phyloP scores from a whole-genome alignment of 2,329 filamentous ascomycete genomes.

The Colletotrichum sojae region DNA sequence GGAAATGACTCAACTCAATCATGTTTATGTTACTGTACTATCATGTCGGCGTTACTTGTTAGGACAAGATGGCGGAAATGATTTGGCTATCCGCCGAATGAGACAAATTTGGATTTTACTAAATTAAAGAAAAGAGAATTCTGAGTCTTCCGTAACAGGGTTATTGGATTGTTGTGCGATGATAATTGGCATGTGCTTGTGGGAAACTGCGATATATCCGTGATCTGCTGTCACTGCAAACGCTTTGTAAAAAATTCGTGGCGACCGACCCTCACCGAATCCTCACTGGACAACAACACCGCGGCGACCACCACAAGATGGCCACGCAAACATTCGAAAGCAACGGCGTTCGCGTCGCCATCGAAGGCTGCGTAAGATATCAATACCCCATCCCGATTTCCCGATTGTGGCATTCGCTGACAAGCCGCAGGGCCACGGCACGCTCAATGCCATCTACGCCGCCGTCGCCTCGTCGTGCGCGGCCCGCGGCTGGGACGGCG shows the following conservation, averaged over 20 bases:
- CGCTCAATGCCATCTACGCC: constrained; percentile 90
- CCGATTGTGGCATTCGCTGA: background rate
- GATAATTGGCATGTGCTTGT: too few relatives aligned
- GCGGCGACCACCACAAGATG: constrained; percentile 46
- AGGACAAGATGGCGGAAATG: background rate
- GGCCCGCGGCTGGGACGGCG: constrained; percentile 80
- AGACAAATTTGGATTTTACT: too few relatives aligned
- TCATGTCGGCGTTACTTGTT: too few relatives aligned
- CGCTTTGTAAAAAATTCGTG: constrained; percentile 31
- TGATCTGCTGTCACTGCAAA: background rate
- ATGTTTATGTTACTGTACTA: background rate
- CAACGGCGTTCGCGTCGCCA: constrained; percentile 78
- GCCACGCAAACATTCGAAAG: constrained; percentile 50
- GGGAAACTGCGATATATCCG: background rate
- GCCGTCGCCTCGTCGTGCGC: constrained; percentile 79
- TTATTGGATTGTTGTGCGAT: too few relatives aligned
- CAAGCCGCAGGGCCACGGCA: constrained; percentile 82
- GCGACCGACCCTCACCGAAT: constrained; percentile 23
- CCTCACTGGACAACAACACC: constrained; percentile 34
- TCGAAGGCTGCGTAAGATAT: constrained; percentile 85
- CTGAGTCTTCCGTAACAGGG: too few relatives aligned
- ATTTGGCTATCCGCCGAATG: background rate
- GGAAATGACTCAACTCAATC: background rate
- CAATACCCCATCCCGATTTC: background rate
- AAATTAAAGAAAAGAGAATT: too few relatives aligned